Base-by-base conservation (phyloP, 2,329 filamentous ascomycete species). In the Mollisia scopiformis region DNA sequence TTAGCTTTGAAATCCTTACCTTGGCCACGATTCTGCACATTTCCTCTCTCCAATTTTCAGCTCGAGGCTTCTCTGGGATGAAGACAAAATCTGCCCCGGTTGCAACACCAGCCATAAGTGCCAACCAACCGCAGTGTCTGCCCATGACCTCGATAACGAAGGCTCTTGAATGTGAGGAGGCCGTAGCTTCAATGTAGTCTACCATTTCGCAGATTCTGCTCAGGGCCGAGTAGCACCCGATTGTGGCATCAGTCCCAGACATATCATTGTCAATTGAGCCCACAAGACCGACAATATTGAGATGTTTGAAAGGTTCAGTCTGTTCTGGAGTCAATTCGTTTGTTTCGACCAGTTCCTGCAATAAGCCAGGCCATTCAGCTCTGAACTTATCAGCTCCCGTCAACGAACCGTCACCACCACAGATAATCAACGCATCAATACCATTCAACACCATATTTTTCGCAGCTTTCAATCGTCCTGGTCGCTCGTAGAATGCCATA, bases 131-230 rank as follows among this genome's bases (percentile, higher is more conserved):
- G 75, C 95, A 99, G 78, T 99, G 94, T 62, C 95, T 86, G 53
- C 95, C 95, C 95, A 99, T 99, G 71, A 99, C 95, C 76, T 97
- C 95, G 64, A 99, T 91, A 59, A 99, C 93, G 76, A 99, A 99
- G 39, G 95, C 95, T 70, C 95, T 85, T 66, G 96, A 96, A 77
- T 99, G 95, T 28, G 93, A 97, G 37, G 88, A 89, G 55, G 94
- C 94, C 0, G 95, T 98, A 21, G 94, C 93, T 77, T 99, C 94
- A 69, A 99, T 96, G 73, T 93, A 94, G 79, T 99, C 95, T 61
- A 99, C 92, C 73, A 94, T 92, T 75, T 97, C 91, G 78, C 94
- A 98, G 69, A 99, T 97, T 62, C 94, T 88, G 51, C 90, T 88
- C 58, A 99, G 85, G 25, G 95, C 95, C 46, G 93, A 97, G 80